A percentile compares a stretch with the other conserved stretches of the same genome.
These are phyloP conservation scores for Ambrosiella xylebori DNA, from an alignment of 2,329 filamentous ascomycete species.

Conservation along the genomic window DNA sequence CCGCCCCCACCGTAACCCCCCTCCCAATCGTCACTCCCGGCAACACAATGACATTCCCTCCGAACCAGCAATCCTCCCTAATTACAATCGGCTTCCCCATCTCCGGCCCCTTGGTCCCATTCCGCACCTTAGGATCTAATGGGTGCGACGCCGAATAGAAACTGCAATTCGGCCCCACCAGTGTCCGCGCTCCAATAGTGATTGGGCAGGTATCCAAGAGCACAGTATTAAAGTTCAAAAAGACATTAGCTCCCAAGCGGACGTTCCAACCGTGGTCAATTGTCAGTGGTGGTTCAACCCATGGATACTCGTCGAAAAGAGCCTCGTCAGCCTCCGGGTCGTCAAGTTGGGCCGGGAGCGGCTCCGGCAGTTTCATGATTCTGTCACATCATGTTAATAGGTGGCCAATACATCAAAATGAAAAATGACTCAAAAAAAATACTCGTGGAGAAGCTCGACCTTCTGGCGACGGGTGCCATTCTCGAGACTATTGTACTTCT, in stretches of 20 bases:
- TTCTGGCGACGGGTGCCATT: constrained; percentile 41
- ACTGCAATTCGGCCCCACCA: constrained; percentile 62
- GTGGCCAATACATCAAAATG: not conserved
- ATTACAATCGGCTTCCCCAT: constrained; percentile 54
- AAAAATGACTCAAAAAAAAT: constrained; percentile 24
- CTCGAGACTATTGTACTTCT: constrained; percentile 45
- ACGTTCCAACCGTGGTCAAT: constrained; percentile 69
- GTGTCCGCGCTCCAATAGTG: constrained; percentile 56
- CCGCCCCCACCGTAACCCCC: constrained; percentile 59
- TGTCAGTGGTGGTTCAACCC: constrained; percentile 50
- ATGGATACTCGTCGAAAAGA: constrained; percentile 46
- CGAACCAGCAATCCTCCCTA: constrained; percentile 69
- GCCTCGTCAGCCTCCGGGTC: constrained; percentile 37
- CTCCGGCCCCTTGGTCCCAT: constrained; percentile 62
- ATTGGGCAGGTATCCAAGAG: constrained; percentile 65
- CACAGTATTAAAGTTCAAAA: constrained; percentile 56
- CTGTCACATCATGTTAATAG: not conserved
- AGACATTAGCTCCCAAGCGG: constrained; percentile 51
- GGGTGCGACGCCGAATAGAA: constrained; percentile 65
- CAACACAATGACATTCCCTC: constrained; percentile 52
- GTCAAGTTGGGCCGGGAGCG: constrained; percentile 37
- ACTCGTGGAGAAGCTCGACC: constrained; percentile 57
- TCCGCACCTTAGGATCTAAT: constrained; percentile 53
- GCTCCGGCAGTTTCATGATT: constrained; percentile 35
- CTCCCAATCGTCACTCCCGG: constrained; percentile 64